phyloP scores from a whole-genome alignment of 1,284 basidiomycete genomes.

The Hemileia vastatrix region DNA sequence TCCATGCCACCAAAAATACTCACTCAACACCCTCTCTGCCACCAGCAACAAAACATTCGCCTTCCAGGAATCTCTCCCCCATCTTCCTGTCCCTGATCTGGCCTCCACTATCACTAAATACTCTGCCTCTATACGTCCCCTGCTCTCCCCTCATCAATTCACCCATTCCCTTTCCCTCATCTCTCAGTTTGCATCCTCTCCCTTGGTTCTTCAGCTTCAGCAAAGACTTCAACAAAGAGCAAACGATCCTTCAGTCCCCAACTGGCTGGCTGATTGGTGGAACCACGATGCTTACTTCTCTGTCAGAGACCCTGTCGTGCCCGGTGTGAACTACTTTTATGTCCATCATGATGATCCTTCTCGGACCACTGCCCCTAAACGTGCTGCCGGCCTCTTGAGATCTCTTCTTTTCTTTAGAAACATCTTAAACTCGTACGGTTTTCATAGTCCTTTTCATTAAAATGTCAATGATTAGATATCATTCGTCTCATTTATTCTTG shows the following conservation, averaged over 20 bases:
- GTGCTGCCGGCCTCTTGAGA: slow-evolving; percentile 71
- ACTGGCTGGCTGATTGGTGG: slow-evolving; percentile 97
- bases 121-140: slow-evolving; percentile 68
- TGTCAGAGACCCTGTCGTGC: slow-evolving; percentile 65
- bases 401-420: slow-evolving; percentile 72
- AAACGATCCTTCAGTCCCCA: slow-evolving; percentile 49
- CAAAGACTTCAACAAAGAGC: slow-evolving; percentile 65
- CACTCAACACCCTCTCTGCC: no score
- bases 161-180: slow-evolving; percentile 27
- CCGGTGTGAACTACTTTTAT: slow-evolving; percentile 92
- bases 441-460: neutral
- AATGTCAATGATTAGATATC: neutral
- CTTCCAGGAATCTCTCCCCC: slow-evolving; percentile 61
- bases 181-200: slow-evolving; percentile 57
- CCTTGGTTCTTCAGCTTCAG: slow-evolving; percentile 65
- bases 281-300: slow-evolving; percentile 66
- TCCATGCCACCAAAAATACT: no score
- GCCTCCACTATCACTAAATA: slow-evolving; percentile 72
- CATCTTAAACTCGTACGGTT: slow-evolving; percentile 62
- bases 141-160: slow-evolving; percentile 55
- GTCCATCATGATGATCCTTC: slow-evolving; percentile 65
- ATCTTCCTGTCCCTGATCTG: slow-evolving; percentile 71
- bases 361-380: slow-evolving; percentile 44
- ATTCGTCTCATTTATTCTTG: neutral
- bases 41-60: neutral